Evolutionary conservation across 1,284 basidiomycete genomes (phyloP).

Genomic region (Neolentinus lepideus): DNA sequence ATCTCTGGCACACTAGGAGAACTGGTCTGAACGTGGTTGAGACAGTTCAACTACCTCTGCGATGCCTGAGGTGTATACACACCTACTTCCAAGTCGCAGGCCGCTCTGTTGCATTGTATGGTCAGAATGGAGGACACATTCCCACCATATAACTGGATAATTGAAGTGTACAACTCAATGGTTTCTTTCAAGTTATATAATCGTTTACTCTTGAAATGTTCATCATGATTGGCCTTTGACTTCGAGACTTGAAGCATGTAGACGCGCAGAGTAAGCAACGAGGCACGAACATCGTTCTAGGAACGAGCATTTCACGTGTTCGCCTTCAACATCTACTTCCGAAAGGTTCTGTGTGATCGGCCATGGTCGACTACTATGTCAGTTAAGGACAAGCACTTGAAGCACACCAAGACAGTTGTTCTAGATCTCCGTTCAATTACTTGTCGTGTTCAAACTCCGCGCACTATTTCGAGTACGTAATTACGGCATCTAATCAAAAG

Average conservation of each 20-base stretch:
- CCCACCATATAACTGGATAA: neutral
- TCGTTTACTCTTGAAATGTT: neutral
- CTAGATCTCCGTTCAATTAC: too few relatives aligned
- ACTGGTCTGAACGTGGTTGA: neutral
- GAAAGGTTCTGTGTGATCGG: too few relatives aligned
- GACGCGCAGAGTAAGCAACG: too few relatives aligned
- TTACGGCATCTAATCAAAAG: too few relatives aligned
- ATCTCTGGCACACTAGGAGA: neutral
- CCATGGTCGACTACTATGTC: too few relatives aligned
- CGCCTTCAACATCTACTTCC: too few relatives aligned
- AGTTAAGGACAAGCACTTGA: too few relatives aligned
- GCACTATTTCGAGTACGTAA: too few relatives aligned
- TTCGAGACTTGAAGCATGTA: neutral
- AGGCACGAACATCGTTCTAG: too few relatives aligned
- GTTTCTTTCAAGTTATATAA: neutral
- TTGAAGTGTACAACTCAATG: neutral
- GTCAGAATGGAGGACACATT: neutral
- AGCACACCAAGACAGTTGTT: too few relatives aligned
- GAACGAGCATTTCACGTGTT: too few relatives aligned
- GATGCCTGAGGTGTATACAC: neutral
- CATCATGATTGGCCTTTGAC: neutral
- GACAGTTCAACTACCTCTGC: neutral
- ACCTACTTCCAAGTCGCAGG: neutral
- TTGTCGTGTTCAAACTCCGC: too few relatives aligned
- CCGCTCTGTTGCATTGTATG: neutral